Base-by-base conservation (phyloP, 768 basidiomycete genomes). In the Candolleomyces aberdarensis region DNA sequence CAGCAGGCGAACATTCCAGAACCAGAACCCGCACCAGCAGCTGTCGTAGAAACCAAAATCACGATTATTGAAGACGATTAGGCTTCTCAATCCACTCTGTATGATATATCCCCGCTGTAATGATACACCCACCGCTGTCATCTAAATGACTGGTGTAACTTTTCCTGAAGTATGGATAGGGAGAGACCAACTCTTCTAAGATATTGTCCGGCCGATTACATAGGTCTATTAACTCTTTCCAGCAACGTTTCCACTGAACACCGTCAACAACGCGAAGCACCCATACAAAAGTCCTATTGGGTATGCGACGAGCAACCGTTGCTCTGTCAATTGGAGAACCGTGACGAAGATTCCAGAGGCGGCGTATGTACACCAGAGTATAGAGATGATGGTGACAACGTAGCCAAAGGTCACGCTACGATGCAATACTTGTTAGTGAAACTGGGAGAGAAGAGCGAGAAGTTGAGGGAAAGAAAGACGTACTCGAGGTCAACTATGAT, bases 321-420 rank as follows among this genome's bases (percentile, higher is more conserved):
- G 97, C 64, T 96, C 91, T 9, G 93, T 94, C 92, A 99, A 96
- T 64, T 92, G 85, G 55, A 99, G 80, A 43, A 98, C 95, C 2
- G 93, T 90, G 9, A 96, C 94, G 67, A 99, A 98, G 59, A 99
- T 98, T 14, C 89, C 89, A 1, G 93, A 96, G 11, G 97, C 96
- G 6, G 96, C 85, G 69, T 96, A 94, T 40, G 97, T 97, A 77
- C 95, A 98, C 97, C 97, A 99, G 49, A 92, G 72, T 64, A 99
- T 93, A 2, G 91, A 92, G 41, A 96, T 64, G 14, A 85, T 72
- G 2, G 93, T 89, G 3, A 98, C 76, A 40, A 95, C 66, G 75
- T 96, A 97, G 46, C 96, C 96, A 61, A 96, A 76, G 58, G 87
- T 77, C 48, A 88, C 92, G 68, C 94, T 96, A 69, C 1, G 6